These are phyloP conservation scores for Aspergillus tanneri DNA, from an alignment of 2,329 filamentous ascomycete species.

Conservation along the genomic window DNA sequence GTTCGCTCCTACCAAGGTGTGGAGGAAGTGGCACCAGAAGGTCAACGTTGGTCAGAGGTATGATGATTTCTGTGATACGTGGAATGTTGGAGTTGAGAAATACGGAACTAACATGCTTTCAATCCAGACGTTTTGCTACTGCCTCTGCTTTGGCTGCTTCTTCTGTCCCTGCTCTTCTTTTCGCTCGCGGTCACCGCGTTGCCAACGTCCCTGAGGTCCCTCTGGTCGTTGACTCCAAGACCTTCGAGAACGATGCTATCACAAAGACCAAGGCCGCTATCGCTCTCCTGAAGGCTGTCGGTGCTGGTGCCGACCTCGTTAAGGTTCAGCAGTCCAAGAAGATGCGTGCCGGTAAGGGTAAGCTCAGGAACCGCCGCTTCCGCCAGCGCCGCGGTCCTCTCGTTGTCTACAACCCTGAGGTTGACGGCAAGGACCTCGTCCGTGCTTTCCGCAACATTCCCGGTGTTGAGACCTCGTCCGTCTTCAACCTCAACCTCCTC, in stretches of 20 bases:
- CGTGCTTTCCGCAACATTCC: conserved; percentile 98
- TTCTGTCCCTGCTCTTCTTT: conserved; percentile 87
- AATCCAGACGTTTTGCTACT: conserved; percentile 88
- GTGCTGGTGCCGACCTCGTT: conserved; percentile 84
- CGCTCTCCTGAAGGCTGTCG: conserved; percentile 83
- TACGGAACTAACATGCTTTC: conserved; percentile 12
- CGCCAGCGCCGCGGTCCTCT: conserved; percentile 96
- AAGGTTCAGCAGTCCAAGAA: conserved; percentile 98
- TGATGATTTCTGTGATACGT: conserved; percentile 32
- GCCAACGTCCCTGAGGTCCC: conserved; percentile 91
- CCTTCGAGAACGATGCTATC: conserved; percentile 76
- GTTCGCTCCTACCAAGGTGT: conserved; percentile 99
- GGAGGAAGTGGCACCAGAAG: conserved; percentile 99
- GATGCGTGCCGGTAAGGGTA: conserved; percentile 97
- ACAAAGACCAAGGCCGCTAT: conserved; percentile 87
- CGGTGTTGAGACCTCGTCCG: conserved; percentile 93
- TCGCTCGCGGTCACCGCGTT: conserved; percentile 97
- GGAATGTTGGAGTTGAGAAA: conserved; percentile 1
- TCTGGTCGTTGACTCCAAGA: conserved; percentile 88
- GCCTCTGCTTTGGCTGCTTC: conserved; percentile 96
- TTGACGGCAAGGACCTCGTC: conserved; percentile 91
- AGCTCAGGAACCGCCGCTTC: conserved; percentile 94
- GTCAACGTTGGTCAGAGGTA: conserved; percentile 98
- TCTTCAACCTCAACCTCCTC: conserved; percentile 94
- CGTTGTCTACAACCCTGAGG: conserved; percentile 93